These are phyloP conservation scores for Alternaria ventricosa DNA, from an alignment of 2,329 filamentous ascomycete genomes.

Conservation along the genomic window DNA sequence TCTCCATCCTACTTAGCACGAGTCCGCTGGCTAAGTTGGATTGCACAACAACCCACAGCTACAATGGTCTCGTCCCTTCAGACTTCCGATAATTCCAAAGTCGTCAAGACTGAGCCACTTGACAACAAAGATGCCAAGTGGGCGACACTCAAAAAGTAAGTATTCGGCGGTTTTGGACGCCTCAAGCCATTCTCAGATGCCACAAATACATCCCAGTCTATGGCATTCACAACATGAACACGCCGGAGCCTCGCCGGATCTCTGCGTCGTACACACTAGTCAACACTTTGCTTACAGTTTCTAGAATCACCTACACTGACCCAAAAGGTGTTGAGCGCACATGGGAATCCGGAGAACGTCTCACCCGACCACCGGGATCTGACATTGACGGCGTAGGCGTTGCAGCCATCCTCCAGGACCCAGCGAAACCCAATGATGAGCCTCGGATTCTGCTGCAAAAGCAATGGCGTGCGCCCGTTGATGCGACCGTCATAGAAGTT, in stretches of 20 bases:
- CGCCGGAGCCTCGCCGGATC: neutral
- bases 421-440: conserved; percentile 33
- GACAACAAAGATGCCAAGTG: conserved; percentile 50
- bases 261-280: neutral
- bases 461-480: conserved; percentile 67
- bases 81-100: conserved; percentile 34
- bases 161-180: neutral
- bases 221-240: neutral
- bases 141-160: conserved; percentile 50
- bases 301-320: conserved; percentile 65
- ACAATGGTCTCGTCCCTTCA: conserved; percentile 21
- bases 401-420: conserved; percentile 65
- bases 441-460: conserved; percentile 51
- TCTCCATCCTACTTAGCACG: neutral
- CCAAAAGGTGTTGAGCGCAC: conserved; percentile 64
- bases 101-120: conserved; percentile 46
- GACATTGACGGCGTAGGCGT: conserved; percentile 78
- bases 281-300: conserved; percentile 2
- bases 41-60: neutral
- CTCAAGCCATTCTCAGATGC: neutral
- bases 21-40: neutral
- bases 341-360: conserved; percentile 78
- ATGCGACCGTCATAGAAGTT: conserved; percentile 67
- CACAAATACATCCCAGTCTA: neutral
- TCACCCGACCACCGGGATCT: conserved; percentile 66